Evolutionary conservation across 2,329 filamentous ascomycete species (phyloP), one percentile per base, ranked within the genome.

Genomic region (Drechslera avenae): DNA sequence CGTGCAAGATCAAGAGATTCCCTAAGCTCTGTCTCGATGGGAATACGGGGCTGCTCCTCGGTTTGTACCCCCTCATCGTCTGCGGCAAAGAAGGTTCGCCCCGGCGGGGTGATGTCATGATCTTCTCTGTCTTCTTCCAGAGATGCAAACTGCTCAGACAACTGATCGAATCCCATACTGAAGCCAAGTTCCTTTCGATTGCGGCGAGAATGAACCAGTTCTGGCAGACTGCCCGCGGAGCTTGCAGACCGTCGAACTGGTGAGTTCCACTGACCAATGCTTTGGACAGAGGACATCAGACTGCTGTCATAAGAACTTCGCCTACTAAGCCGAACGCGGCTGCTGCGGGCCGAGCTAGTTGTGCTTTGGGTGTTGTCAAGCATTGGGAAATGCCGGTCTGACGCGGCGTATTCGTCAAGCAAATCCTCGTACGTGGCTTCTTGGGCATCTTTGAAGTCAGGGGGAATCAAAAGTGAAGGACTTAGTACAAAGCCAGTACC

Each of bases 291-390:
- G 5, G 80, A 82, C 44, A 81, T 71, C 33, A 82, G 75, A 55
- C 82, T 77, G 63, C 80, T 83, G 62, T 83, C 81, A 50, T 83
- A 81, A 4, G 81, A 83, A 63, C 80, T 82, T 57, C 78, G 79
- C 55, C 82, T 82, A 74, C 81, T 83, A 43, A 81, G 78, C 12
- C 77, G 78, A 2, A 79, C 78, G 48, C 75, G 76, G 58, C 79
- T 81, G 61, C 76, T 81, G 19, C 78, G 77, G 19, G 74, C 73
- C 5, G 76, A 75, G 39, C 75, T 74, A 31, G 74, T 72, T 41
- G 73, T 62, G 42, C 73, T 73, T 37, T 63, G 63, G 21, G 51
- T 68, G n/a, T 73, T 67, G 19, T 76, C 68, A 45, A 74, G 73
- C 52, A 79, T 76, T 17, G 76, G 73, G 39, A 77, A 79, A 50